A percentile compares a stretch with the other conserved stretches of the same genome.
Evolutionary conservation across 2,329 filamentous ascomycete species (phyloP).

Genomic region (Talaromyces sp.): DNA sequence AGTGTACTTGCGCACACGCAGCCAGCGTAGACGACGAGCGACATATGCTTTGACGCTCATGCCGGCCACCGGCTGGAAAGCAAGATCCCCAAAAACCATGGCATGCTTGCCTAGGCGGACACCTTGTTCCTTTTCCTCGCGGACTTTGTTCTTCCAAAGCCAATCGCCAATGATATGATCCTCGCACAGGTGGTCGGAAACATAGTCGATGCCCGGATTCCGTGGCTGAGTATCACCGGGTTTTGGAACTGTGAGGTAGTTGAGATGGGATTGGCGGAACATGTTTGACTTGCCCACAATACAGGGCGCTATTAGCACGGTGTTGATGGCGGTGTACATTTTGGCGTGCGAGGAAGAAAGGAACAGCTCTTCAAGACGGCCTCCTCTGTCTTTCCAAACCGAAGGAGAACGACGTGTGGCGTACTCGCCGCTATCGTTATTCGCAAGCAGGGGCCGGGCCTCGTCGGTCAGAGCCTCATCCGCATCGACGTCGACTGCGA

Average conservation of each 20-base stretch:
- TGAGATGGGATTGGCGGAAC: conserved; percentile 88
- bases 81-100: conserved; percentile 77
- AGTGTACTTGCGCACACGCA: conserved; percentile 90
- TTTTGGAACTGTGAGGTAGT: conserved; percentile 60
- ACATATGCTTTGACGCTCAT: conserved; percentile 76
- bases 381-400: conserved; percentile 55
- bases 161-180: conserved; percentile 93
- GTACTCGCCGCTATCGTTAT: conserved; percentile 6
- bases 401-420: conserved; percentile 9
- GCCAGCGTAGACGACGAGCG: conserved; percentile 78
- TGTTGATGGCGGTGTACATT: conserved; percentile 97
- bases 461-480: conserved; percentile 21
- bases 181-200: conserved; percentile 94
- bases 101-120: conserved; percentile 67
- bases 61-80: conserved; percentile 79
- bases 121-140: conserved; percentile 30
- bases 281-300: conserved; percentile 97
- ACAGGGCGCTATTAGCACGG: conserved; percentile 83
- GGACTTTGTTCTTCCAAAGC: conserved; percentile 61
- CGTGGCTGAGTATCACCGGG: conserved; percentile 38
- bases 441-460: conserved; percentile 21
- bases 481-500: conserved; percentile 68
- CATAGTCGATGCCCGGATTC: conserved; percentile 76
- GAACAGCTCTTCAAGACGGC: conserved; percentile 88
- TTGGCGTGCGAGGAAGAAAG: conserved; percentile 92